These are phyloP conservation scores for Ilex paraguariensis DNA, from an alignment of 305 asterid genomes.

Conservation along the genomic window DNA sequence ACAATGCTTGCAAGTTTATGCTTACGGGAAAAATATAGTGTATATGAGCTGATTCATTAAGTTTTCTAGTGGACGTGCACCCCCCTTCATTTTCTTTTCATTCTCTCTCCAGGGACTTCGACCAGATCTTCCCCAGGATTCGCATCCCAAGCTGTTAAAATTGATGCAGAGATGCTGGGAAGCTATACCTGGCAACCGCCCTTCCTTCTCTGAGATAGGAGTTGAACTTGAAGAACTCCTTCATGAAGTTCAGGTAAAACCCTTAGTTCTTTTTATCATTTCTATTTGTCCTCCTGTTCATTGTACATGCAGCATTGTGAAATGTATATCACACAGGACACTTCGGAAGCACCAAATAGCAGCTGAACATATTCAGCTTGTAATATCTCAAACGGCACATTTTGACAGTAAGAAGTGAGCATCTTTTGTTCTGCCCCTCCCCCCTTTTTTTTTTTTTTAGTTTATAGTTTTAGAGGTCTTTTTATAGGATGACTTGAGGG, in stretches of 20 bases:
- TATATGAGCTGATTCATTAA: no score
- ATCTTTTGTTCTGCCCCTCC: no score
- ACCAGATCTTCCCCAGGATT: constrained; percentile 65
- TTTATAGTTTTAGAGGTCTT: no score
- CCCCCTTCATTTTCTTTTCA: not conserved
- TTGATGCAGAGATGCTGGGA: constrained; percentile 93
- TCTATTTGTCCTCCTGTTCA: not conserved
- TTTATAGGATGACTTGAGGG: no score
- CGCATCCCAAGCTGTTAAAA: constrained; percentile 58
- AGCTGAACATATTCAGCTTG: constrained; percentile 22
- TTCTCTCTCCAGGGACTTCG: constrained; percentile 66
- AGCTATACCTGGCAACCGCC: constrained; percentile 54
- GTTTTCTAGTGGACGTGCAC: no score
- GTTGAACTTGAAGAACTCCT: constrained; percentile 63
- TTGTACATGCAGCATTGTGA: not conserved
- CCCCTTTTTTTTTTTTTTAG: no score
- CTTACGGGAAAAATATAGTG: no score
- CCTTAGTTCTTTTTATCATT: not conserved
- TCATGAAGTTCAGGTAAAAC: constrained; percentile 50
- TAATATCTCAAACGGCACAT: constrained; percentile 17
- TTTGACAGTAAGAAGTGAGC: constrained; percentile 15
- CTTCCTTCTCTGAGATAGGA: constrained; percentile 60
- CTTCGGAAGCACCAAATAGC: constrained; percentile 20
- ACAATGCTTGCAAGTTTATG: no score
- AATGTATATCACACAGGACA: constrained; percentile 30